phyloP scores from a whole-genome alignment of 768 basidiomycete genomes.

The Sutorius australiensis region DNA sequence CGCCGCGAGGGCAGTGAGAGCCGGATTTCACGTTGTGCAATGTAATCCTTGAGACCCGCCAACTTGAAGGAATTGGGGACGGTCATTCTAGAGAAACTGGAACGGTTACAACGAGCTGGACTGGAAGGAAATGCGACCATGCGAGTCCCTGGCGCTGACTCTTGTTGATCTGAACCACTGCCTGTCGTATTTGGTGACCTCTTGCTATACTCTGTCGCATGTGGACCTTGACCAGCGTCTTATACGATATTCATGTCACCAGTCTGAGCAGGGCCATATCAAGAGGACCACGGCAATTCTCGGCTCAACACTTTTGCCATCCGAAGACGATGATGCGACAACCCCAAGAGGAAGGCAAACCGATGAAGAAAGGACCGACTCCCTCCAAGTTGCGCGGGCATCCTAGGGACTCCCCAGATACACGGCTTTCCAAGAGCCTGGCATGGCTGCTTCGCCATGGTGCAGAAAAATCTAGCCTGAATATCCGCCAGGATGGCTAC shows the following conservation, averaged over 20 bases:
- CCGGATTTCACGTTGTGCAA: conserved; percentile 42
- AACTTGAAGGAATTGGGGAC: conserved; percentile 32
- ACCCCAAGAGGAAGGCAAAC: conserved; percentile 4
- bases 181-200: background rate
- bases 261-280: background rate
- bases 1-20: conserved; percentile 20
- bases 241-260: background rate
- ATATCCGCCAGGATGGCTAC: conserved; percentile 82
- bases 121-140: conserved; percentile 12
- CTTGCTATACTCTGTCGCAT: background rate
- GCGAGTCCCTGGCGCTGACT: background rate
- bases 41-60: conserved; percentile 46
- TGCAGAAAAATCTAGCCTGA: conserved; percentile 68
- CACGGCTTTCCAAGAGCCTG: conserved; percentile 78
- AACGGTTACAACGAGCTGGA: background rate
- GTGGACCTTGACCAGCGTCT: conserved; percentile 12
- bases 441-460: conserved; percentile 93
- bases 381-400: conserved; percentile 52
- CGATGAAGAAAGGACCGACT: conserved; percentile 15
- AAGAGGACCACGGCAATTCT: conserved; percentile 1
- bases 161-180: background rate
- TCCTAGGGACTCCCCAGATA: conserved; percentile 60
- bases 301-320: conserved; percentile 2
- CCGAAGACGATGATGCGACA: conserved; percentile 7
- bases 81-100: conserved; percentile 21